Evolutionary conservation across 345 rosid species (phyloP).

Genomic region (Toxicodendron radicans): DNA sequence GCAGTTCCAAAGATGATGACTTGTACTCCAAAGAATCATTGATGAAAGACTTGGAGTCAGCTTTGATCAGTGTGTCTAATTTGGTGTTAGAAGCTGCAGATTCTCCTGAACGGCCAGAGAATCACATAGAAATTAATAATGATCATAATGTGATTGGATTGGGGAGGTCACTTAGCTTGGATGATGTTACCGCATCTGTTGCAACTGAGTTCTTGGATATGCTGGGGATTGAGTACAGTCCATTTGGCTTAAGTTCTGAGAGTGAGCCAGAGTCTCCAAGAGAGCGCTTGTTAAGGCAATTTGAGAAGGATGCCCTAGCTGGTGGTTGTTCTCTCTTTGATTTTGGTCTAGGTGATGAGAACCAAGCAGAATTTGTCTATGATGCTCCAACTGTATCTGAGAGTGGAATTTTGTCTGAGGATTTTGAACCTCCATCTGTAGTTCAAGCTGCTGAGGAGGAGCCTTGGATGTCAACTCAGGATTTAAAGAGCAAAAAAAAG

Average conservation of each 20-base stretch:
- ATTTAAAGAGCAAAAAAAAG: conserved; percentile 41
- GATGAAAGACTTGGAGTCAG: conserved; percentile 78
- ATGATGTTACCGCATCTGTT: conserved; percentile 62
- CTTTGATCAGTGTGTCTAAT: conserved; percentile 55
- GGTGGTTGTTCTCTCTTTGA: conserved; percentile 67
- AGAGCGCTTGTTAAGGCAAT: conserved; percentile 80
- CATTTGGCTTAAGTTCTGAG: conserved; percentile 64
- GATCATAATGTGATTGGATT: conserved; percentile 31
- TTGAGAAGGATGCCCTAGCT: conserved; percentile 77
- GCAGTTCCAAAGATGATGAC: conserved; percentile 33
- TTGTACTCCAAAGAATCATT: conserved; percentile 57
- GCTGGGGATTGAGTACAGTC: conserved; percentile 79
- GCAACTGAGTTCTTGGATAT: conserved; percentile 79
- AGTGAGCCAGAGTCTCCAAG: conserved; percentile 97
- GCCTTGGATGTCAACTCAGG: conserved; percentile 45
- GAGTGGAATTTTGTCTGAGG: conserved; percentile 41
- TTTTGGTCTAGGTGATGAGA: conserved; percentile 44
- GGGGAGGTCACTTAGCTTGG: conserved; percentile 47
- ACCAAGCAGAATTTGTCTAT: conserved; percentile 42
- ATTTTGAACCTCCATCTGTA: conserved; percentile 49
- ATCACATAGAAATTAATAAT: conserved; percentile 28
- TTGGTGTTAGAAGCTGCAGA: conserved; percentile 53
- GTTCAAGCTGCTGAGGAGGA: conserved; percentile 69
- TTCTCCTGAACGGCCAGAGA: conserved; percentile 57
- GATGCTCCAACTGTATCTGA: conserved; percentile 33